Evolutionary conservation across 2,329 filamentous ascomycete species (phyloP), one percentile per base, ranked within the genome.

Genomic region (Dryadomyces sulphureus): DNA sequence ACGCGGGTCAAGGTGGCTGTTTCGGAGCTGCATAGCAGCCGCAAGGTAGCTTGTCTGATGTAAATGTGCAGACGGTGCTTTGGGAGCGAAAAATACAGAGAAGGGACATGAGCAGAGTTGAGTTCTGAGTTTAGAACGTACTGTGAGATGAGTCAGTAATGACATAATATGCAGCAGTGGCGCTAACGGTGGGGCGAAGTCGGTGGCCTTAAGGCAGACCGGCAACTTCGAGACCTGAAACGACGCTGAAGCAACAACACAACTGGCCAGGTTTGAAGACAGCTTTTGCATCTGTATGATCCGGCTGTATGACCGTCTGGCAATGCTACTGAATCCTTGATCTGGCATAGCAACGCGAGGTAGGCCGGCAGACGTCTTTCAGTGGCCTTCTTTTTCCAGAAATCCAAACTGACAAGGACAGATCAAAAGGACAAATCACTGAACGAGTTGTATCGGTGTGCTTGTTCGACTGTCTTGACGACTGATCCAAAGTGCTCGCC

Each of bases 31-130:
- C 81, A 81, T 56, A 84, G 75, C 55, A 84, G 79, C 58, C 71
- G 75, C 47, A 77, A 79, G 59, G 73, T 81, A 50, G 81, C 79
- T 1, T 86, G 81, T 57, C 61, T 84, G 56, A 84, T 86, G 80
- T 85, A 24, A 38, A 30, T 25, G 20, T 3, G 12, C 22, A 38
- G 12, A 9, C 11, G 3, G 27, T 4, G 16, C 7, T 14, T 32
- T 32, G n/a, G n/a, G n/a, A n/a, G n/a, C n/a, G n/a, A n/a, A n/a
- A 14, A 32, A 32, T 32, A 32, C 27, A 32, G 27, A 32, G 27
- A 32, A 32, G 27, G 27, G 27, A 32, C 27, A 32, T 32, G 27
- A 32, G 11, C 9, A 32, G 16, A 32, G n/a, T n/a, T n/a, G n/a
- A n/a, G n/a, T n/a, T n/a, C n/a, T n/a, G n/a, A n/a, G n/a, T n/a